Evolutionary conservation across 2,329 filamentous ascomycete genomes (phyloP), one percentile per base, ranked within the genome.

Genomic region (Ophiostoma pallidulum): DNA sequence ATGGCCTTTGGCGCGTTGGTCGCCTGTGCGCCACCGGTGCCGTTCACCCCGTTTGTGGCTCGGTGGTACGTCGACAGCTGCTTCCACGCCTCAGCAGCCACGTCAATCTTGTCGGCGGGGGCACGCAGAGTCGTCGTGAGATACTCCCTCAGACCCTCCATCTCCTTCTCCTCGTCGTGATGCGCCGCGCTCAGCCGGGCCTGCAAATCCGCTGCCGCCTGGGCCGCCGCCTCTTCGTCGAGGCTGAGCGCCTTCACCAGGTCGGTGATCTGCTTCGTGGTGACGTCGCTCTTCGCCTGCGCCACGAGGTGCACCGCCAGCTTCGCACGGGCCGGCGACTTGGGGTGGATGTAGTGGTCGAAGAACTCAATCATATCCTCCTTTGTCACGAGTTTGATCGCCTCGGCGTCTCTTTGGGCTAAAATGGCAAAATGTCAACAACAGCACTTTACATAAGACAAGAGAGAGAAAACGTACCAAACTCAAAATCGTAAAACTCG

Each of bases 401-500:
- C 69, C 26, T 77, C 79, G 8, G 87, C 90, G 60, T 97, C 91
- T 40, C 77, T 75, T 55, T 87, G 82, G 40, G 78, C 84, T 87
- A 51, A 24, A 35, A 16, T 19, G 16, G 48, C 32, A 31, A 39
- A 31, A 29, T 20, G 19, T 10, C 13, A n/a, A 14, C 33, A 33
- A 18, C 18, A 31, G n/a, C 5, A 18, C 13, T 8, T n/a, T 6
- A 33, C 7, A 2, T 14, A 41, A n/a, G 16, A 19, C 20, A 19
- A 48, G 24, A 18, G 19, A n/a, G 24, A 43, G 22, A 29, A 13
- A 33, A 70, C 78, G 64, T 72, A 89, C 91, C 79, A 61, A 85
- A 80, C 59, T 88, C 75, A 64, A 97, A 98, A 64, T 96, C 89
- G 63, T 90, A 94, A 56, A 84, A 86, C 61, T 96, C 90, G 45